These are phyloP conservation scores for Singerocomus inundabilis DNA, from an alignment of 1,284 basidiomycete genomes.

Conservation along the genomic window DNA sequence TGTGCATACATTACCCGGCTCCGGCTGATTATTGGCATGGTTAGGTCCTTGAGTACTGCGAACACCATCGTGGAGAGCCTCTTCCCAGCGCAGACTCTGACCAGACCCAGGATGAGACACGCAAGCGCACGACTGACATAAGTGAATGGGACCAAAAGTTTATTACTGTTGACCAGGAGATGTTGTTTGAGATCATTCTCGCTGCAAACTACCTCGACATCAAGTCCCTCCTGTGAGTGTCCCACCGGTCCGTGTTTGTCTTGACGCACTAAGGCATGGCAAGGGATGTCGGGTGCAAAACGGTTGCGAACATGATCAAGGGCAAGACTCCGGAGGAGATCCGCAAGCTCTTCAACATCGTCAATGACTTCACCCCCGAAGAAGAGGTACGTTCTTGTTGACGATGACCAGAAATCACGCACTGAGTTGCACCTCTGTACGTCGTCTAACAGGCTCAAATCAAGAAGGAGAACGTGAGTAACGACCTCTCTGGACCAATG, in stretches of 20 bases:
- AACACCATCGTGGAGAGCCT: constrained; percentile 96
- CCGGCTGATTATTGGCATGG: constrained; percentile 5
- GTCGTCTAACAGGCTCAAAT: constrained; percentile 78
- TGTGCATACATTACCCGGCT: neutral
- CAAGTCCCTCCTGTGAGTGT: constrained; percentile 90
- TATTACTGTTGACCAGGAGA: constrained; percentile 94
- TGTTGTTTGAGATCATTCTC: constrained; percentile 99
- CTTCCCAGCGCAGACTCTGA: constrained; percentile 86
- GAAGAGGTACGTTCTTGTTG: constrained; percentile 72
- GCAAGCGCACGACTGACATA: constrained; percentile 97
- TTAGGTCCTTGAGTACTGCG: constrained; percentile 98
- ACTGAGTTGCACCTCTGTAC: constrained; percentile 10
- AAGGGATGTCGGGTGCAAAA: constrained; percentile 99
- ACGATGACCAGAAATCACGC: neutral
- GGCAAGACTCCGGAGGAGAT: constrained; percentile 97
- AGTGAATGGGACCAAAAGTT: constrained; percentile 99
- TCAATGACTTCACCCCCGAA: constrained; percentile 98
- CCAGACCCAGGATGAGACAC: constrained; percentile 84
- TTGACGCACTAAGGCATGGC: constrained; percentile 2
- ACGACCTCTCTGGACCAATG: neutral
- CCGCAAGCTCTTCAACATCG: constrained; percentile 95
- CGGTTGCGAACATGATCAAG: constrained; percentile 99
- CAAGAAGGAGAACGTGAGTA: constrained; percentile 96
- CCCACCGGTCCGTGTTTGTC: neutral
- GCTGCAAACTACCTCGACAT: constrained; percentile 99